A percentile compares a stretch with the other conserved stretches of the same genome.
Conservation (phyloP, 1,139 yeast species). For the Meyerozyma sp. region DNA sequence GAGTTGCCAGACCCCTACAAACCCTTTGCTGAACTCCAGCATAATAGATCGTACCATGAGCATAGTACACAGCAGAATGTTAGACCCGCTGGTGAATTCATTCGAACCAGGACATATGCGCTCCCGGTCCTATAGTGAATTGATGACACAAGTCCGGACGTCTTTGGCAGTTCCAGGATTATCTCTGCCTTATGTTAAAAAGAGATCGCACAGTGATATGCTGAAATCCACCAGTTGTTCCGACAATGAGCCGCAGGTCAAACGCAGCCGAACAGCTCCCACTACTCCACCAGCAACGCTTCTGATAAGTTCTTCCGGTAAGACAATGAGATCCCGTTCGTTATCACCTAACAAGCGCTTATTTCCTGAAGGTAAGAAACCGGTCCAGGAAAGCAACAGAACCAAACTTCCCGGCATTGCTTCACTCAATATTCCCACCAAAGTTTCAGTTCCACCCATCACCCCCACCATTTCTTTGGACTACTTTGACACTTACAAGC, state of each 20-base stretch:
- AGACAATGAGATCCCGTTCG: constrained; percentile 24
- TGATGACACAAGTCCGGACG: constrained; percentile 24
- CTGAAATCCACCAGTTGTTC: constrained; percentile 3
- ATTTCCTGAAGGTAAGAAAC: constrained; percentile 3
- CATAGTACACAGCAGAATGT: constrained; percentile 13
- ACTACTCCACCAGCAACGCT: constrained; percentile 27
- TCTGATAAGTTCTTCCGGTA: constrained; percentile 6
- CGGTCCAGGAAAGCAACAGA: constrained; percentile 1
- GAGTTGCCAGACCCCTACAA: neutral
- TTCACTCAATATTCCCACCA: constrained; percentile 28
- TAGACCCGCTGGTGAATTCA: constrained; percentile 25
- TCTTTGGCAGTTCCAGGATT: constrained; percentile 8
- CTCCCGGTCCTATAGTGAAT: constrained; percentile 29
- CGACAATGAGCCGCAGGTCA: constrained; percentile 7
- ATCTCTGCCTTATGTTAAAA: constrained; percentile 12
- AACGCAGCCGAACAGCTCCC: constrained; percentile 49
- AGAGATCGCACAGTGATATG: constrained; percentile 22
- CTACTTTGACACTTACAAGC: constrained; percentile 44
- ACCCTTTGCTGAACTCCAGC: neutral
- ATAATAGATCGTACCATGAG: constrained; percentile 1
- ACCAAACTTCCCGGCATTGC: constrained; percentile 38
- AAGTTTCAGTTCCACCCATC: constrained; percentile 21
- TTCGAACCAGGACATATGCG: constrained; percentile 28
- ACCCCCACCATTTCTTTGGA: constrained; percentile 43
- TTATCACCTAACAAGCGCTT: constrained; percentile 28